Evolutionary conservation across 2,329 filamentous ascomycete genomes (phyloP).

Genomic region (Chalaropsis ovoidea): DNA sequence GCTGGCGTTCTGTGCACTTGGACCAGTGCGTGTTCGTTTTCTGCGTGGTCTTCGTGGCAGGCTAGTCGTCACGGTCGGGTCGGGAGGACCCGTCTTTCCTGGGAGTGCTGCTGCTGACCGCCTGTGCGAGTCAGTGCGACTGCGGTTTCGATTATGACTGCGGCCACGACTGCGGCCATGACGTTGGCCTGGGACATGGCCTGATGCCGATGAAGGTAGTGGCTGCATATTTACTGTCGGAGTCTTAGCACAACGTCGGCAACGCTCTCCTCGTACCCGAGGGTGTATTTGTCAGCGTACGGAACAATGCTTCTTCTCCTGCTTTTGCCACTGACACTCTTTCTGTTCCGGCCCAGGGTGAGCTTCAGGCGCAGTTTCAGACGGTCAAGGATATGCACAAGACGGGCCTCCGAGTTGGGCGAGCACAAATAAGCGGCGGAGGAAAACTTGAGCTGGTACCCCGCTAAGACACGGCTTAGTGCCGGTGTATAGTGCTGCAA

Average conservation of each 20-base stretch:
- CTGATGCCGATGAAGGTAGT: neutral
- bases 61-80: neutral
- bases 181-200: neutral
- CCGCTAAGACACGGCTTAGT: neutral
- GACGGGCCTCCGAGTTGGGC: neutral
- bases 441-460: neutral
- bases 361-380: neutral
- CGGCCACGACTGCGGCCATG: neutral
- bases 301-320: neutral
- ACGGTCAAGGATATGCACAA: neutral
- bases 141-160: neutral
- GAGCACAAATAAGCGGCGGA: neutral
- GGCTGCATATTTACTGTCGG: neutral
- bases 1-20: neutral
- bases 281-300: neutral
- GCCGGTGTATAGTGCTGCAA: neutral
- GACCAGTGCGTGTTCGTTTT: neutral
- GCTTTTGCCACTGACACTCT: neutral
- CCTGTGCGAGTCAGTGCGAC: neutral
- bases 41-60: neutral
- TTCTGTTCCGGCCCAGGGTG: neutral
- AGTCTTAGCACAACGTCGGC: neutral
- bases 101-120: neutral
- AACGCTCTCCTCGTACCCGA: neutral
- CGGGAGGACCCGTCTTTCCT: neutral